phyloP scores from a whole-genome alignment of 768 basidiomycete genomes.

The Leucocoprinus leucothites region DNA sequence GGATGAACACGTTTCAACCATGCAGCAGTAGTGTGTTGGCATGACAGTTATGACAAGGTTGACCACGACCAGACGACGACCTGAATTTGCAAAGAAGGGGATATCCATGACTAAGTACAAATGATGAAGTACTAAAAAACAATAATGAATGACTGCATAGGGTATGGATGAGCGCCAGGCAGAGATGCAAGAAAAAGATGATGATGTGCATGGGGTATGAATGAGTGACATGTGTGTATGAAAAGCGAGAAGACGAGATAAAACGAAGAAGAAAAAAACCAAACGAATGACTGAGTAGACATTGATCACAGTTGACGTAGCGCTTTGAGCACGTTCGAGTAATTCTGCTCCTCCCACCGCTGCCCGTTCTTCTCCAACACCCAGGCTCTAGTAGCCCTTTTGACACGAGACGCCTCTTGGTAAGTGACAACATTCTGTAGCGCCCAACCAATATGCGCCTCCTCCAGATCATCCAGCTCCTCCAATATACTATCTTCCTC shows the following conservation, averaged over 20 bases:
- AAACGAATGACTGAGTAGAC: not conserved
- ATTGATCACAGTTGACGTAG: conserved; percentile 9
- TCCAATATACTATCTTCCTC: not conserved
- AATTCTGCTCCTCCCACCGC: conserved; percentile 9
- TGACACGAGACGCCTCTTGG: conserved; percentile 3
- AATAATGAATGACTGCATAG: not conserved
- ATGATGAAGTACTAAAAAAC: not conserved
- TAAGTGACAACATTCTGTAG: conserved; percentile 9
- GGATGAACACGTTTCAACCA: not conserved
- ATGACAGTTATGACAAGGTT: not conserved
- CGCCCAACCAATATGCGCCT: conserved; percentile 8
- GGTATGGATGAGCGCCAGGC: not conserved
- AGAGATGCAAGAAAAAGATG: not conserved
- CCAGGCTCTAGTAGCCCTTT: conserved; percentile 11
- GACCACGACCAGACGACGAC: no score
- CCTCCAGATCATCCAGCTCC: conserved; percentile 9
- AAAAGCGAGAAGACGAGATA: not conserved
- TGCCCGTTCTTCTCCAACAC: conserved; percentile 12
- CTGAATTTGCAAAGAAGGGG: no score
- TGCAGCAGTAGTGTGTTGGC: not conserved
- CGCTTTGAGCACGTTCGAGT: conserved; percentile 2
- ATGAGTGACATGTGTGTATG: not conserved
- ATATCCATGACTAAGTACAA: not conserved
- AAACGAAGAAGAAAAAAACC: not conserved
- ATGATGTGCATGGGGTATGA: not conserved